phyloP scores from a whole-genome alignment of 148 eudicot genomes.

The Vaccinium macrocarpon region DNA sequence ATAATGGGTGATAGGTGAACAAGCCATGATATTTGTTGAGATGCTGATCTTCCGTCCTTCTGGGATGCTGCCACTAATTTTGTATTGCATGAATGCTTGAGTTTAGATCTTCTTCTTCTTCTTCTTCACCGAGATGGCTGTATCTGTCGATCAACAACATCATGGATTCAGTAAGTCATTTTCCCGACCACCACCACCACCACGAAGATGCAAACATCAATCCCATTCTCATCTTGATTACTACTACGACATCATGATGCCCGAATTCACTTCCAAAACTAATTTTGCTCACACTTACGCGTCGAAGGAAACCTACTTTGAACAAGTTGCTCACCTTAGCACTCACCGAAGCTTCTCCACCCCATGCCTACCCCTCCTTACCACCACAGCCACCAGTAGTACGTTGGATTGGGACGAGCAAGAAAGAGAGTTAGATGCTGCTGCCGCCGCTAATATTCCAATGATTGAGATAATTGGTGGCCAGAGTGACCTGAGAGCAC shows the following conservation, averaged over 20 bases:
- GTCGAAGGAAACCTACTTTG: slow-evolving; percentile 35
- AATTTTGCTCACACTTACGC: slow-evolving; percentile 32
- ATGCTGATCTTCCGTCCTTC: not conserved
- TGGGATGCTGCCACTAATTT: not conserved
- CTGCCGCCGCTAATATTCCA: slow-evolving; percentile 33
- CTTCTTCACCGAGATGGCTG: slow-evolving; percentile 51
- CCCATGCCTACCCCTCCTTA: slow-evolving; percentile 64
- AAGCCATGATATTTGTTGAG: not conserved
- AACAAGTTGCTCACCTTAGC: slow-evolving; percentile 37
- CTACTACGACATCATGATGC: slow-evolving; percentile 24
- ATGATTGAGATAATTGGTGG: slow-evolving; percentile 72
- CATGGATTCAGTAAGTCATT: slow-evolving; percentile 58
- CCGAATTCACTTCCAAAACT: slow-evolving; percentile 47
- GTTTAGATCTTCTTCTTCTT: not conserved
- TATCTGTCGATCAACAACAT: slow-evolving; percentile 57
- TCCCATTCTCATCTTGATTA: slow-evolving; percentile 71
- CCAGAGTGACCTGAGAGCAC: slow-evolving; percentile 48
- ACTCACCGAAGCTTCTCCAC: slow-evolving; percentile 81
- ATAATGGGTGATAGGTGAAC: not conserved
- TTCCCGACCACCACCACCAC: slow-evolving; percentile 63
- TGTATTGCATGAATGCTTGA: slow-evolving; percentile 26
- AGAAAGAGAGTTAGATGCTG: not conserved
- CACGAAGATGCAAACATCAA: slow-evolving; percentile 56
- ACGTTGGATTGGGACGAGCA: slow-evolving; percentile 32
- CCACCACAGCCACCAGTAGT: not conserved